A percentile compares a stretch with the other conserved stretches of the same genome.
phyloP scores from a whole-genome alignment of 257 asterid species.

The Lycium ferocissimum region DNA sequence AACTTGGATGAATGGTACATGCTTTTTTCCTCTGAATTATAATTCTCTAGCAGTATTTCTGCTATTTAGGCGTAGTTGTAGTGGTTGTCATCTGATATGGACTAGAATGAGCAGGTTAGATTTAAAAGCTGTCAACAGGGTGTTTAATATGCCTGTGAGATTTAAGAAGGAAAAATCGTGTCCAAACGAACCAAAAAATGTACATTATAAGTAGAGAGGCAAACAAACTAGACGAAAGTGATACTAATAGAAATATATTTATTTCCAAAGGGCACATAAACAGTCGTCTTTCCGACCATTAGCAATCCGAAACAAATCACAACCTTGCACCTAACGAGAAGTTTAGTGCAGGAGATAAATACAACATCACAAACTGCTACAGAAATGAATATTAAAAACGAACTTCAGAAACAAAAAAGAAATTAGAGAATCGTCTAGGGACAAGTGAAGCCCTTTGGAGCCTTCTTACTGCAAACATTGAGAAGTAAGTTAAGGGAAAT shows the following conservation, averaged over 20 bases:
- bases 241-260: background rate
- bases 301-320: constrained; percentile 13
- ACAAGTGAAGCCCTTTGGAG: constrained; percentile 57
- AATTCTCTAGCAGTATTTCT: too few species aligned
- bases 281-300: background rate
- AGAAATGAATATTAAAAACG: background rate
- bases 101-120: too few species aligned
- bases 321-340: constrained; percentile 24
- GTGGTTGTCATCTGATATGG: too few species aligned
- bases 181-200: background rate
- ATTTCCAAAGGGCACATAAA: constrained; percentile 3
- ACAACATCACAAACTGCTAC: background rate
- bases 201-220: background rate
- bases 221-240: background rate
- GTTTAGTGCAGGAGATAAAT: background rate
- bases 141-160: too few species aligned
- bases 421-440: constrained; percentile 30
- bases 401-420: background rate
- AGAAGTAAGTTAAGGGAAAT: constrained; percentile 59
- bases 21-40: too few species aligned
- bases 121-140: too few species aligned
- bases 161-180: too few species aligned
- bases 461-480: constrained; percentile 56
- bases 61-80: too few species aligned
- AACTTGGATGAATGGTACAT: too few species aligned